Evolutionary conservation across 257 asterid species (phyloP), one percentile per base, ranked within the genome.

Genomic region (Solanum infundibuliforme): DNA sequence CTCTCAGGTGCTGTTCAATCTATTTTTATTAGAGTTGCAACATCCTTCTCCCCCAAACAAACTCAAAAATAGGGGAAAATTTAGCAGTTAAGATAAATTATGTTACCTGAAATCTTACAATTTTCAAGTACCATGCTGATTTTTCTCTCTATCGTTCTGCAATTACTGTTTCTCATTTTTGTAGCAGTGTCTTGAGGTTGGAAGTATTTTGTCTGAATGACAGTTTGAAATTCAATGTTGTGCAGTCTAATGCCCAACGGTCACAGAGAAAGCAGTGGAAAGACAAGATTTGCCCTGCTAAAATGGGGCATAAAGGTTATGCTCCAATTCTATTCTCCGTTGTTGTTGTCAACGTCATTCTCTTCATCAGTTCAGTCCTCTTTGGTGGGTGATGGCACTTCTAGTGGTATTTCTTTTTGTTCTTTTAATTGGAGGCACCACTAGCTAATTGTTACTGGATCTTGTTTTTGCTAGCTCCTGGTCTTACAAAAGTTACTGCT

Each of bases 401-500:
- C 83, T 23, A 66, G 68, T 21, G 85, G 55, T 66, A 73, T 71
- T 83, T 55, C 65, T 55, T 31, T 34, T 88, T 85, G 34, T 86
- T 46, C 83, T 32, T 68, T 69, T 86, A 43, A 65, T 87, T 86
- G 88, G 87, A 62, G 86, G 12, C 79, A 7, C 83, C 90, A 55
- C 88, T 89, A 79, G 77, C 92, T 90, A 74, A 95, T 89, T 66
- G 39, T 89, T 85, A 32, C 52, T 85, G 88, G 84, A 34, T 89
- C 69, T 89, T 87, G 88, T 85, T 90, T 89, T 88, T 93, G 92
- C 89, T 90, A 97, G 99, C 96, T 93, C 94, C 97, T 83, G 94
- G 91, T 90, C 93, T 97, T 66, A 86, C 95, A 43, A 97, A 92
- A 93, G 92, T 96, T 74, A 97, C 99, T 89, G 99, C 99, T 76